These are phyloP conservation scores for Juncus effusus DNA, from an alignment of 176 grass and related monocot species.

Conservation along the genomic window DNA sequence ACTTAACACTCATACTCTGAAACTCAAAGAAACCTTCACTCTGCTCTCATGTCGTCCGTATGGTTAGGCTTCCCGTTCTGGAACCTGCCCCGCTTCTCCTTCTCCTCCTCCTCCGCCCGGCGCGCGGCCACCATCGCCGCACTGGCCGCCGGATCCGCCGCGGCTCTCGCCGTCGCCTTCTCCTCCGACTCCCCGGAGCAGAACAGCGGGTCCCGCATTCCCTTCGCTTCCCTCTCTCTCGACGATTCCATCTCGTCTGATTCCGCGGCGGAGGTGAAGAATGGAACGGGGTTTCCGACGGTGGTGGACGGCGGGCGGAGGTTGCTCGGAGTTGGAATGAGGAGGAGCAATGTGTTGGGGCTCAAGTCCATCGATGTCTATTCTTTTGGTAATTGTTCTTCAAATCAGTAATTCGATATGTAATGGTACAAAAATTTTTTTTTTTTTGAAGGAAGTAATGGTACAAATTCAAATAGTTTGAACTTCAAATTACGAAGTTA, in stretches of 20 bases:
- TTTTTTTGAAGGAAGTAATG: too few species aligned
- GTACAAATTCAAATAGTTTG: not conserved
- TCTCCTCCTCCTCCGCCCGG: conserved; percentile 22
- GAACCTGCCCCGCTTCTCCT: conserved; percentile 44
- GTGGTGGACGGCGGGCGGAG: conserved; percentile 36
- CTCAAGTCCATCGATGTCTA: conserved; percentile 85
- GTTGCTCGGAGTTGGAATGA: conserved; percentile 69
- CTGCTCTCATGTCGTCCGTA: not conserved
- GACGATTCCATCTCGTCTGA: conserved; percentile 23
- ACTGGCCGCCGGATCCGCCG: conserved; percentile 19
- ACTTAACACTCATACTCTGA: too few species aligned
- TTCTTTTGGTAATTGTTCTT: conserved; percentile 60
- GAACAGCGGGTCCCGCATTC: conserved; percentile 17
- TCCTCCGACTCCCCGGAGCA: conserved; percentile 26
- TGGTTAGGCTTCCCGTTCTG: conserved; percentile 10
- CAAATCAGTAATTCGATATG: not conserved
- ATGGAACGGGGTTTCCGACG: conserved; percentile 50
- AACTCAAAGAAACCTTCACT: not conserved
- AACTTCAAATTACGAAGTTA: not conserved
- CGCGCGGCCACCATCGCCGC: conserved; percentile 37
- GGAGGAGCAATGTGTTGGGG: conserved; percentile 61
- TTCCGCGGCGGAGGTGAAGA: conserved; percentile 44
- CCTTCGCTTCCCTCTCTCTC: conserved; percentile 75
- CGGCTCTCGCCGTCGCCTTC: conserved; percentile 34
- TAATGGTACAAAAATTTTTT: too few species aligned